Percentiles rank a stretch among this genome's conserved stretches.
These are phyloP conservation scores for Daldinia concentrica DNA, from an alignment of 495 filamentous ascomycete species.

Conservation along the genomic window DNA sequence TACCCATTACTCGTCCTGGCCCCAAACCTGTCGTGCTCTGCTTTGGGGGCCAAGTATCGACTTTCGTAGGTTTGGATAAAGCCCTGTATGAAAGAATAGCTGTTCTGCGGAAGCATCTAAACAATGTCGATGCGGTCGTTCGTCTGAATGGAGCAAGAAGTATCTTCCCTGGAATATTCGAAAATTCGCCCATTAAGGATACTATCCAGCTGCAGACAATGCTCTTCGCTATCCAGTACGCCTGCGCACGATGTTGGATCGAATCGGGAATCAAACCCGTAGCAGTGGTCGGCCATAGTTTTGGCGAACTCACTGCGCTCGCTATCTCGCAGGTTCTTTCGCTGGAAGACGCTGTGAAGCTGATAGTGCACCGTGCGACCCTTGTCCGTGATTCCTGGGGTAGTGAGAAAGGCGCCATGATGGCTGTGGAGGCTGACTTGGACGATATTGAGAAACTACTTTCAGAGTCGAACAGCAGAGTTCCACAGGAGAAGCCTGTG, in stretches of 20 bases:
- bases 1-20: slow-evolving; percentile 10
- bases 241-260: slow-evolving; percentile 59
- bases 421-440: slow-evolving; percentile 55
- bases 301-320: slow-evolving; percentile 60
- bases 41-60: slow-evolving; percentile 64
- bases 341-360: slow-evolving; percentile 50
- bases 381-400: slow-evolving; percentile 54
- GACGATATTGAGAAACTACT: slow-evolving; percentile 44
- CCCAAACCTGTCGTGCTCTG: slow-evolving; percentile 58
- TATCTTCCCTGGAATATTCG: slow-evolving; percentile 62
- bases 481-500: slow-evolving; percentile 21
- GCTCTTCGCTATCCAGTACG: slow-evolving; percentile 60
- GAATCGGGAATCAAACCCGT: slow-evolving; percentile 52
- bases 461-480: slow-evolving; percentile 27
- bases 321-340: slow-evolving; percentile 51
- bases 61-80: slow-evolving; percentile 54
- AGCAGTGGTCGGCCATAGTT: slow-evolving; percentile 58
- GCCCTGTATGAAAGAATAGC: slow-evolving; percentile 48
- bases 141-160: slow-evolving; percentile 46
- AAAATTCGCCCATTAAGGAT: slow-evolving; percentile 50
- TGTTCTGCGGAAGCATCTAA: slow-evolving; percentile 54
- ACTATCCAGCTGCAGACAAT: slow-evolving; percentile 56
- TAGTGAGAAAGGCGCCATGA: slow-evolving; percentile 54
- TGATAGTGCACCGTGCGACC: slow-evolving; percentile 52
- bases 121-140: slow-evolving; percentile 49